Conservation (phyloP, 148 eudicot genomes). For the Chenopodium quinoa region DNA sequence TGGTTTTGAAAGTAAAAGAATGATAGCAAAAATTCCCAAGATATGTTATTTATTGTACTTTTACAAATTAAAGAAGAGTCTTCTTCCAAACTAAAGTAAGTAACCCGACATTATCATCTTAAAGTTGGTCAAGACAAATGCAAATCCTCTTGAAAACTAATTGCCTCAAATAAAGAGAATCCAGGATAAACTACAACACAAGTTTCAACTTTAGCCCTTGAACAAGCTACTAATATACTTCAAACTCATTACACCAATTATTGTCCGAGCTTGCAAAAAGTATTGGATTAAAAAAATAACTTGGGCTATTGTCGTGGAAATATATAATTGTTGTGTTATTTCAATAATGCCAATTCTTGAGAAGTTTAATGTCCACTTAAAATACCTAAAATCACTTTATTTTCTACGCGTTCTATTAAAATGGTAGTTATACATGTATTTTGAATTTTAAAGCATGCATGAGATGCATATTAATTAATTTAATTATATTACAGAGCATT, state of each 20-base stretch:
- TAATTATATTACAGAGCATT: too few relatives aligned
- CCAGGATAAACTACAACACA: slow-evolving; percentile 8
- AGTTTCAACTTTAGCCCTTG: slow-evolving; percentile 29
- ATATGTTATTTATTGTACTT: not conserved
- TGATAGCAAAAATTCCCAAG: not conserved
- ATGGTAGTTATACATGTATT: too few relatives aligned
- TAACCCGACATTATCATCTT: slow-evolving; percentile 16
- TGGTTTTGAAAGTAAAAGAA: not conserved
- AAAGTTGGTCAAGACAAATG: slow-evolving; percentile 13
- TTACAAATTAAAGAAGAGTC: slow-evolving; percentile 35
- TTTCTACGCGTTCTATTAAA: too few relatives aligned
- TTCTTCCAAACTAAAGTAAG: slow-evolving; percentile 49
- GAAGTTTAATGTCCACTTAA: too few relatives aligned
- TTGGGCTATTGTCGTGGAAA: not conserved
- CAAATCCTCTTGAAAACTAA: slow-evolving; percentile 7
- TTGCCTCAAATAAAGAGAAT: slow-evolving; percentile 9
- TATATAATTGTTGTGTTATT: too few relatives aligned
- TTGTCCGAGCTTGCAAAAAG: not conserved
- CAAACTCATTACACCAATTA: not conserved
- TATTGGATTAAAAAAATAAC: not conserved
- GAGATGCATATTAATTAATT: too few relatives aligned
- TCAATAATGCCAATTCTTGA: too few relatives aligned
- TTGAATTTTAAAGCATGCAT: too few relatives aligned
- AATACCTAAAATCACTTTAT: too few relatives aligned
- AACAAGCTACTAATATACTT: slow-evolving; percentile 19